phyloP scores from a whole-genome alignment of 106 monocot species.

The Alisma plantagoaquatica region DNA sequence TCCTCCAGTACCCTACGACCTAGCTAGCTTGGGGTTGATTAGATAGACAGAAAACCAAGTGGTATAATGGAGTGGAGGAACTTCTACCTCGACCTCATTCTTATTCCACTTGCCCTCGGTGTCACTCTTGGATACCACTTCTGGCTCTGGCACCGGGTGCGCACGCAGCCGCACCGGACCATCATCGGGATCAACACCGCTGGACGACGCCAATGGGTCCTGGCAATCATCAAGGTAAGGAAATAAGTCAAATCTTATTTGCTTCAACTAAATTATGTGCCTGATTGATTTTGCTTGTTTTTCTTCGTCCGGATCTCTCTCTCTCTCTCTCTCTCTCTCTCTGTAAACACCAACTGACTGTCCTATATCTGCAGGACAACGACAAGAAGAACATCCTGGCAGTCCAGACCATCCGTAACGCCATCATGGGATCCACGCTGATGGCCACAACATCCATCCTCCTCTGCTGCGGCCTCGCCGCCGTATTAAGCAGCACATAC shows the following conservation, averaged over 20 bases:
- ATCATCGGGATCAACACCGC: slow-evolving; percentile 2
- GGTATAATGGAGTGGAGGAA: slow-evolving; percentile 9
- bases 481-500: slow-evolving; percentile 81
- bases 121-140: slow-evolving; percentile 4
- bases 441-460: slow-evolving; percentile 86
- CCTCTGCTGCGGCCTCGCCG: slow-evolving; percentile 52
- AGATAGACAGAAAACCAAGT: not conserved
- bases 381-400: slow-evolving; percentile 78
- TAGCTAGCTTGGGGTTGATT: no score
- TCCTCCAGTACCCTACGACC: no score
- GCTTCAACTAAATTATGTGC: no score
- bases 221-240: no score
- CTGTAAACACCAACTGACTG: no score
- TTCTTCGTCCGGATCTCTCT: no score
- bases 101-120: not conserved
- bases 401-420: slow-evolving; percentile 66
- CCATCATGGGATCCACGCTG: slow-evolving; percentile 71
- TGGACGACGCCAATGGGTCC: no score
- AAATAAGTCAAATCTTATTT: no score
- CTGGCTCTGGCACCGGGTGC: slow-evolving; percentile 8
- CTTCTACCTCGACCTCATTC: slow-evolving; percentile 1
- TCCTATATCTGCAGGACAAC: slow-evolving; percentile 56
- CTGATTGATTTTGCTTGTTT: no score
- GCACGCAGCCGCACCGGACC: not conserved
- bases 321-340: no score